Evolutionary conservation across 2,329 filamentous ascomycete genomes (phyloP).

Genomic region (Daldinia eschscholtzii): DNA sequence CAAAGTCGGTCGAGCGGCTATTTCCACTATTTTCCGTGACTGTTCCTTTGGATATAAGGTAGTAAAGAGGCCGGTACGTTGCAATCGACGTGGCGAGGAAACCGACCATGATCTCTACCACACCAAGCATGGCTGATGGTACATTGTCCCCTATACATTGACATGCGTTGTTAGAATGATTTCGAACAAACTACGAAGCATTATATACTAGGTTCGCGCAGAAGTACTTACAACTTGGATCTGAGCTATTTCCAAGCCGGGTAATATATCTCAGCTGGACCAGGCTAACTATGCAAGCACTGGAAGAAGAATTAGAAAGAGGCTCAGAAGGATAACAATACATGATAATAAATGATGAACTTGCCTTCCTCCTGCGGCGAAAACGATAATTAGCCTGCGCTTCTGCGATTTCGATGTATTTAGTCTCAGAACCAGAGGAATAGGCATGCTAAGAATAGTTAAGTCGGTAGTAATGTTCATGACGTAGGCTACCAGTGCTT

Average conservation of each 20-base stretch:
- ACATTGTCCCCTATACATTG: not conserved
- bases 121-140: not conserved
- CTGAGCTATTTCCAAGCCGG: not conserved
- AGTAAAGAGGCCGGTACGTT: not conserved
- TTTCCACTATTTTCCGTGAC: not conserved
- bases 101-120: not conserved
- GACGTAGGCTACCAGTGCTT: not conserved
- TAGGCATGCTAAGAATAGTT: not conserved
- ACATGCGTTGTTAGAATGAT: not conserved
- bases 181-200: not conserved
- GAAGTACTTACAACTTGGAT: not conserved
- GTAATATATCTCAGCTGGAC: not conserved
- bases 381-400: not conserved
- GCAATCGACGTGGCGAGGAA: not conserved
- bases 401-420: slow-evolving; percentile 2
- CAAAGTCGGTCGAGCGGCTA: not conserved
- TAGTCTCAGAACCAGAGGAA: not conserved
- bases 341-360: not conserved
- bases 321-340: not conserved
- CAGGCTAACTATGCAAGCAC: not conserved
- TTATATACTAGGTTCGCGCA: not conserved
- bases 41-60: not conserved
- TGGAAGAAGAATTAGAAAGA: not conserved
- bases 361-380: not conserved
- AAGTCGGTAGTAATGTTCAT: not conserved